A percentile compares a stretch with the other conserved stretches of the same genome.
phyloP scores from a whole-genome alignment of 1,139 yeast genomes.

The Hemisphaericaspora xylanilytica region DNA sequence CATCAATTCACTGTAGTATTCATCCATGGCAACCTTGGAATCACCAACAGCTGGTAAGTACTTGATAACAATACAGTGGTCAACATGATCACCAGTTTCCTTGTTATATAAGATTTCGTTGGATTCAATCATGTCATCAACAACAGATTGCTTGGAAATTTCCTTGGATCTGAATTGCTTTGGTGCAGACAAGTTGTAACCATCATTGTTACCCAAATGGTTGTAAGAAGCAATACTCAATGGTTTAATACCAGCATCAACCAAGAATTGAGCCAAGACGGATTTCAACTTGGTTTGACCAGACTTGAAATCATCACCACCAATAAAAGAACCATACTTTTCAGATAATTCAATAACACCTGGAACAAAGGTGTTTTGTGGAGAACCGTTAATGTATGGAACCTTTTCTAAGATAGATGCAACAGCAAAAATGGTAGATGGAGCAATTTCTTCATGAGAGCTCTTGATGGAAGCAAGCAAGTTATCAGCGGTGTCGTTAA shows the following conservation, averaged over 20 bases:
- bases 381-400: constrained; percentile 94
- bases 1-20: constrained; percentile 94
- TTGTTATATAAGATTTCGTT: constrained; percentile 84
- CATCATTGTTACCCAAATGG: constrained; percentile 96
- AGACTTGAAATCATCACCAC: constrained; percentile 96
- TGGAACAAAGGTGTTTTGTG: constrained; percentile 96
- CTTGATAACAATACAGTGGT: constrained; percentile 94
- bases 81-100: constrained; percentile 73
- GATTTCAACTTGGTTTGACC: constrained; percentile 97
- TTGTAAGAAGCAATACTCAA: constrained; percentile 92
- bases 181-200: constrained; percentile 87
- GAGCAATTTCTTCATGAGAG: constrained; percentile 82
- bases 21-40: constrained; percentile 98
- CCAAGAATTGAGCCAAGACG: constrained; percentile 91
- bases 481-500: constrained; percentile 86
- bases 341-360: constrained; percentile 92
- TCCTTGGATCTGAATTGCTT: constrained; percentile 94
- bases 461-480: constrained; percentile 69
- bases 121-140: constrained; percentile 91
- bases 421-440: constrained; percentile 88
- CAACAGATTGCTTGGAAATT: constrained; percentile 88
- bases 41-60: constrained; percentile 94
- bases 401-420: constrained; percentile 85
- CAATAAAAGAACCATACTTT: constrained; percentile 71
- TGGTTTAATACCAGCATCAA: constrained; percentile 97